phyloP scores from a whole-genome alignment of 345 rosid genomes.

The Gynandropsis gynandra region DNA sequence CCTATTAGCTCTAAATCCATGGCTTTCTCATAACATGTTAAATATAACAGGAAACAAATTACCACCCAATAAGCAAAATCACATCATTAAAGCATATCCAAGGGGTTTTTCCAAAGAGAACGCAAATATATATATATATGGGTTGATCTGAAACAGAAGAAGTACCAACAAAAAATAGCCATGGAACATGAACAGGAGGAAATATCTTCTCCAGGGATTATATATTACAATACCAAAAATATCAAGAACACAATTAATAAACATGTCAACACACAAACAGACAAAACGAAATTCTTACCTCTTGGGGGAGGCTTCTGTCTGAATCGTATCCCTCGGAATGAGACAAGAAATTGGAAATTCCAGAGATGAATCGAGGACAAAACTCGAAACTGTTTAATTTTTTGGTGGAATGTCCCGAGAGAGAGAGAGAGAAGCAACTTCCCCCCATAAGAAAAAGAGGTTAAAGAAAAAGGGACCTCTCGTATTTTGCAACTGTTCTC shows the following conservation, averaged over 20 bases:
- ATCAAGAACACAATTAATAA: neutral
- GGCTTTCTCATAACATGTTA: no score
- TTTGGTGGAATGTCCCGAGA: conserved; percentile 21
- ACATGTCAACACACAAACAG: conserved; percentile 9
- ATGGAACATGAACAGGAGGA: conserved; percentile 13
- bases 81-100: neutral
- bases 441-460: no score
- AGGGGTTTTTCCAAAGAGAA: no score
- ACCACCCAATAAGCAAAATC: no score
- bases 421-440: conserved; percentile 5
- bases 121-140: no score
- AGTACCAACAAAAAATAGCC: neutral
- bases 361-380: conserved; percentile 12
- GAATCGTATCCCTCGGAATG: conserved; percentile 18
- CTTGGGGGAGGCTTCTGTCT: conserved; percentile 14
- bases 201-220: conserved; percentile 2
- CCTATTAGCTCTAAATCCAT: no score
- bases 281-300: conserved; percentile 5
- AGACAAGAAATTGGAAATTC: conserved; percentile 16
- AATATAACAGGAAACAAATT: no score
- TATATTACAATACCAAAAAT: neutral
- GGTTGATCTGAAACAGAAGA: neutral
- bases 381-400: no score
- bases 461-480: no score
- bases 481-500: no score